phyloP scores from a whole-genome alignment of 2,329 filamentous ascomycete species.

The Neonectria hederae region DNA sequence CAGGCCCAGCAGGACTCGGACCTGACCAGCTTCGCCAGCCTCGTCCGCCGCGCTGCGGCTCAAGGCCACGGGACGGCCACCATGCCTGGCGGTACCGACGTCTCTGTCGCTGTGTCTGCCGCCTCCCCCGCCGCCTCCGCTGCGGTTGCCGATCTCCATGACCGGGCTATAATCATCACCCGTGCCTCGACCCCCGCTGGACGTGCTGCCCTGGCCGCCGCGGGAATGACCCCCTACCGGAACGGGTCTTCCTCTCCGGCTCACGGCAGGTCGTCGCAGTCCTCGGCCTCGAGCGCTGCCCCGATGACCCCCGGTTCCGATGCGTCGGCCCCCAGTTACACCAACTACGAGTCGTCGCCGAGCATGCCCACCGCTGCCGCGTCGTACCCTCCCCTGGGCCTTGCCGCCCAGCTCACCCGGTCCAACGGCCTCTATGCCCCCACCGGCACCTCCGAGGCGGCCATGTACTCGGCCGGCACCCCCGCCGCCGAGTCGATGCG shows the following conservation, averaged over 20 bases:
- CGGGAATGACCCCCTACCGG: constrained; percentile 37
- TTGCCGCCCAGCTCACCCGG: constrained; percentile 29
- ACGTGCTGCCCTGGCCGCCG: constrained; percentile 31
- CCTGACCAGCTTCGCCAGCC: constrained; percentile 31
- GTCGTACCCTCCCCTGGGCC: constrained; percentile 31
- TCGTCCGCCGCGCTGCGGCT: constrained; percentile 29
- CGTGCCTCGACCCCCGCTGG: constrained; percentile 19
- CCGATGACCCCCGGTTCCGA: constrained; percentile 37
- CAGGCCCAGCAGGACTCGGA: constrained; percentile 30
- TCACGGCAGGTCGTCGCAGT: constrained; percentile 34
- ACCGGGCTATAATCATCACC: constrained; percentile 32
- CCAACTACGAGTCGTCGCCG: constrained; percentile 37
- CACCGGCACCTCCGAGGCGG: constrained; percentile 25
- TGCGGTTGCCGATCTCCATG: constrained; percentile 23
- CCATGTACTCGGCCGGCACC: constrained; percentile 18
- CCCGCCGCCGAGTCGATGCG: constrained; percentile 21
- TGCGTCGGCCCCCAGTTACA: constrained; percentile 32
- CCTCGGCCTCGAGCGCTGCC: constrained; percentile 33
- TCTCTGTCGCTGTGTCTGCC: not conserved
- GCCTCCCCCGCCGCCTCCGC: not conserved
- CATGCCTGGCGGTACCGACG: not conserved
- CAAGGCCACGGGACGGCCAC: constrained; percentile 23
- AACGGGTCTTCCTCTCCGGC: constrained; percentile 39
- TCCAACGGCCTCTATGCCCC: constrained; percentile 34
- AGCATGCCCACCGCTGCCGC: constrained; percentile 24